These are phyloP conservation scores for Neospermospora avenae DNA, from an alignment of 2,329 filamentous ascomycete genomes.

Conservation along the genomic window DNA sequence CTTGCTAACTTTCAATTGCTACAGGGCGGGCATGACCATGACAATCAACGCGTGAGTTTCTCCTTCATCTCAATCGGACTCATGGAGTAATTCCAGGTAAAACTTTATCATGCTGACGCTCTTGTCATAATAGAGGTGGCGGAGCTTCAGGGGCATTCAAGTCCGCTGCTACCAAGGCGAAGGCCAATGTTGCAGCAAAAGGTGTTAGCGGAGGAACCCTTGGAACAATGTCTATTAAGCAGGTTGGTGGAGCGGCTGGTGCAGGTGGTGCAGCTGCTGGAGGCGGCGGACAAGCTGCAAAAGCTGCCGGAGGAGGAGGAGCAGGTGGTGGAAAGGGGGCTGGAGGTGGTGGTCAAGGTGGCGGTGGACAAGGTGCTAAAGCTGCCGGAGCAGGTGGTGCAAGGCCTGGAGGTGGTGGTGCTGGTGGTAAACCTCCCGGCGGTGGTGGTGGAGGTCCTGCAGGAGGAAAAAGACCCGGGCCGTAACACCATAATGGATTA, in stretches of 20 bases:
- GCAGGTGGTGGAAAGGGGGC: no score
- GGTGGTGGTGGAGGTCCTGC: no score
- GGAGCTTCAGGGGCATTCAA: background rate
- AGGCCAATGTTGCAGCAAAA: conserved; percentile 2
- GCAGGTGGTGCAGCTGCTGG: no score
- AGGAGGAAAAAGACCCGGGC: no score
- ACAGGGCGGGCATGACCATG: conserved; percentile 4
- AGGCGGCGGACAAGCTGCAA: no score
- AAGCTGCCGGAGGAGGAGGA: no score
- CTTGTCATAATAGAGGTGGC: background rate
- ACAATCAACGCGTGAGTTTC: conserved; percentile 5
- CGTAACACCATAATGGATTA: no score
- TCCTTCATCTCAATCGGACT: background rate
- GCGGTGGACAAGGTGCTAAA: no score
- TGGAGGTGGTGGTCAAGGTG: no score
- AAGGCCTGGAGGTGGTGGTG: no score
- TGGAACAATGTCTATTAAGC: background rate
- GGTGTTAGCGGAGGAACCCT: background rate
- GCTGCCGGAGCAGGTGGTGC: no score
- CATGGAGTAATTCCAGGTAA: background rate
- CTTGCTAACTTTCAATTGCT: background rate
- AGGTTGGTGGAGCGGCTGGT: background rate
- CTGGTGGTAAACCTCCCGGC: no score
- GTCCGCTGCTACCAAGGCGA: background rate
- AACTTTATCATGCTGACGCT: background rate